Evolutionary conservation across 129 eudicot genomes (phyloP).

Genomic region (Helianthus annuus): HanXRQr2.0-SUNRISE NC_035444.2:5824445-5824944

Average conservation of each 20-base stretch:
- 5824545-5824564: no score
- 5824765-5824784: slow-evolving; percentile 54
- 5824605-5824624: no score
- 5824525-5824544: no score
- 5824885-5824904: slow-evolving; percentile 35
- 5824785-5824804: slow-evolving; percentile 72
- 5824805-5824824: slow-evolving; percentile 42
- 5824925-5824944: slow-evolving; percentile 94
- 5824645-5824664: neutral
- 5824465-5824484: no score
- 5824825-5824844: neutral
- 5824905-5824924: slow-evolving; percentile 95
- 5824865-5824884: neutral
- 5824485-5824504: no score
- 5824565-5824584: no score
- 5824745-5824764: slow-evolving; percentile 52
- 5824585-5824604: no score
- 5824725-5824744: neutral
- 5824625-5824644: no score
- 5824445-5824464: no score
- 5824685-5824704: neutral
- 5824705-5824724: neutral
- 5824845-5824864: neutral
- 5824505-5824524: no score
- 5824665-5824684: neutral